phyloP scores from a whole-genome alignment of 1,284 basidiomycete genomes.

The Lentinus polychrous region DNA sequence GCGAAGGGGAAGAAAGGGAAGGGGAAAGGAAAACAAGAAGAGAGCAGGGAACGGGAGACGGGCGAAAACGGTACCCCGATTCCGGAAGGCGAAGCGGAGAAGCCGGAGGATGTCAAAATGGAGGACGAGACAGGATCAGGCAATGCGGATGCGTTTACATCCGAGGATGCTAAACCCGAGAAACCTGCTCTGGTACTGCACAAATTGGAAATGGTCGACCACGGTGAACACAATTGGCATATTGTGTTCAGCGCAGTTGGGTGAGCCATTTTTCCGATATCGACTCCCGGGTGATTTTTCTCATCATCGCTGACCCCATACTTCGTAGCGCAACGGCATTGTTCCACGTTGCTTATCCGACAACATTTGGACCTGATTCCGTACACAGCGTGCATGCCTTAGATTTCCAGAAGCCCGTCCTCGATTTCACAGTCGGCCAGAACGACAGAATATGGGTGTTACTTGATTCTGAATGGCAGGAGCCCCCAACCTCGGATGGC shows the following conservation, averaged over 20 bases:
- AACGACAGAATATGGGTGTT: conserved; percentile 40
- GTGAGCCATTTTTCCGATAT: conserved; percentile 27
- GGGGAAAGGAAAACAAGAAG: conserved; percentile 15
- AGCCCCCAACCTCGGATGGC: background rate
- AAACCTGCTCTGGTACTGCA: conserved; percentile 44
- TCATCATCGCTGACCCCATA: conserved; percentile 1
- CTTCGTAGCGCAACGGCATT: conserved; percentile 55
- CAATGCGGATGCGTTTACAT: conserved; percentile 10
- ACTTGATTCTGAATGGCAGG: conserved; percentile 34
- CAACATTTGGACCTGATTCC: conserved; percentile 15
- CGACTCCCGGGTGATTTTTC: too few relatives aligned
- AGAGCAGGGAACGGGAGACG: conserved; percentile 11
- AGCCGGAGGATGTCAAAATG: conserved; percentile 13
- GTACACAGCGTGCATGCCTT: conserved; percentile 29
- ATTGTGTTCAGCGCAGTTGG: conserved; percentile 64
- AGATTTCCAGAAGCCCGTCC: conserved; percentile 50
- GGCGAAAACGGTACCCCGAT: conserved; percentile 13
- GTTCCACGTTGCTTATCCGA: conserved; percentile 42
- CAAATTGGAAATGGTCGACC: conserved; percentile 39
- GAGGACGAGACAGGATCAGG: conserved; percentile 13
- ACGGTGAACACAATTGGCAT: conserved; percentile 26
- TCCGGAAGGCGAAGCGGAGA: conserved; percentile 12
- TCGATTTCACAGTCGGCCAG: conserved; percentile 45
- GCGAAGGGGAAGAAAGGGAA: conserved; percentile 19
- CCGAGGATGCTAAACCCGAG: conserved; percentile 10